Conservation (phyloP, 2,329 filamentous ascomycete genomes). For the Pseudogymnoascus sp. region DNA sequence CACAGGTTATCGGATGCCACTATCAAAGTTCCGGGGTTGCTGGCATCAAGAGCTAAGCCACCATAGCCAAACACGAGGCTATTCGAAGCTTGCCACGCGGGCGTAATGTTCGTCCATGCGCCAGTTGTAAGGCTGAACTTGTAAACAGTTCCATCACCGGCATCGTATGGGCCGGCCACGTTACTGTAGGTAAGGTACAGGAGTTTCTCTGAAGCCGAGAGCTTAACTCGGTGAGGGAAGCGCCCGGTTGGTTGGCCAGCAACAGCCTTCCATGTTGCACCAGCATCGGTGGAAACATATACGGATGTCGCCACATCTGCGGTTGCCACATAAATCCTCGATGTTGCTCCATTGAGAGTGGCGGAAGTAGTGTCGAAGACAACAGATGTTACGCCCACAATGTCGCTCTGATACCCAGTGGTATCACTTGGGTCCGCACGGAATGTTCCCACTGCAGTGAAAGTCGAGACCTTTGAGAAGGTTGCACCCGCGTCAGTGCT, state of each 20-base stretch:
- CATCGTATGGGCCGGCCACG: slow-evolving; percentile 50
- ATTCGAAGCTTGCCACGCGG: slow-evolving; percentile 34
- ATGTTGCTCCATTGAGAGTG: slow-evolving; percentile 39
- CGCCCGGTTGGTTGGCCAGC: slow-evolving; percentile 41
- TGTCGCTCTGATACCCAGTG: slow-evolving; percentile 39
- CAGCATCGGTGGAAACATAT: slow-evolving; percentile 47
- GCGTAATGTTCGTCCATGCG: slow-evolving; percentile 50
- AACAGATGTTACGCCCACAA: slow-evolving; percentile 43
- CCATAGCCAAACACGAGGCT: slow-evolving; percentile 49
- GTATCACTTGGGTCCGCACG: slow-evolving; percentile 38
- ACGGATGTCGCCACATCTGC: slow-evolving; percentile 48
- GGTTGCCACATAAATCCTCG: slow-evolving; percentile 49
- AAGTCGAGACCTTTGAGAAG: slow-evolving; percentile 45
- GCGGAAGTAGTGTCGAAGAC: slow-evolving; percentile 48
- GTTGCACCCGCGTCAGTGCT: slow-evolving; percentile 48
- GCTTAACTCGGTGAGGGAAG: slow-evolving; percentile 47
- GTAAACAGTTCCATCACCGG: slow-evolving; percentile 44
- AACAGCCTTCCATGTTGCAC: slow-evolving; percentile 45
- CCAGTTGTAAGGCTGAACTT: slow-evolving; percentile 43
- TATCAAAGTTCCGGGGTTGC: slow-evolving; percentile 48
- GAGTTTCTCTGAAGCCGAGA: slow-evolving; percentile 43
- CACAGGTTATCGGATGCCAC: slow-evolving; percentile 51
- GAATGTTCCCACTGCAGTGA: slow-evolving; percentile 44
- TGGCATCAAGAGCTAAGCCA: slow-evolving; percentile 45
- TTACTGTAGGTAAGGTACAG: slow-evolving; percentile 50